A percentile compares a stretch with the other conserved stretches of the same genome.
Evolutionary conservation across 1,139 yeast species (phyloP).

Genomic region (Taphrina deformans): DNA sequence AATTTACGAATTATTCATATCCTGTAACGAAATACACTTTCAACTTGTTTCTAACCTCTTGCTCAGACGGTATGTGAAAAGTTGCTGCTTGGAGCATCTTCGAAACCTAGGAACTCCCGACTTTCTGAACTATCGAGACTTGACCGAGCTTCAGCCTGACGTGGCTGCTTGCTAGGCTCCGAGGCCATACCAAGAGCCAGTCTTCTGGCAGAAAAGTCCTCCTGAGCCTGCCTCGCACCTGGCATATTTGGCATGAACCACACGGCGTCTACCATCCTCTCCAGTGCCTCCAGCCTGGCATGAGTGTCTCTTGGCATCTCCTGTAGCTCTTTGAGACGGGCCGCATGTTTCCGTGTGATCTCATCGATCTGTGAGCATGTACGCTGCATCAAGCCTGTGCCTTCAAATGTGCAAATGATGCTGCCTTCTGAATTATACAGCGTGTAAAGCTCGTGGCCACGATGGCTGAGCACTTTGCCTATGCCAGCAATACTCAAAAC

Average conservation of each 20-base stretch:
- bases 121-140: conserved; percentile 1
- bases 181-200: background rate
- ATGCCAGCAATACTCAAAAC: conserved; percentile 9
- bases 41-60: background rate
- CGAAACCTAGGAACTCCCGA: background rate
- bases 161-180: background rate
- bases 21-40: background rate
- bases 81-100: background rate
- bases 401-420: conserved; percentile 5
- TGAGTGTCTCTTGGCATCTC: background rate
- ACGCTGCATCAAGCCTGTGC: conserved; percentile 19
- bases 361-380: conserved; percentile 11
- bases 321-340: background rate
- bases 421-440: conserved; percentile 1
- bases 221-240: conserved; percentile 8
- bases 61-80: background rate
- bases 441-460: conserved; percentile 17
- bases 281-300: conserved; percentile 4
- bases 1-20: background rate
- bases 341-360: background rate
- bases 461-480: conserved; percentile 5
- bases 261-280: conserved; percentile 14
- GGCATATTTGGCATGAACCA: conserved; percentile 20
- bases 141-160: background rate
- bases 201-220: conserved; percentile 7